Evolutionary conservation across 2,329 filamentous ascomycete genomes (phyloP), one percentile per base, ranked within the genome.

Genomic region (Pyrenophora graminea): DNA sequence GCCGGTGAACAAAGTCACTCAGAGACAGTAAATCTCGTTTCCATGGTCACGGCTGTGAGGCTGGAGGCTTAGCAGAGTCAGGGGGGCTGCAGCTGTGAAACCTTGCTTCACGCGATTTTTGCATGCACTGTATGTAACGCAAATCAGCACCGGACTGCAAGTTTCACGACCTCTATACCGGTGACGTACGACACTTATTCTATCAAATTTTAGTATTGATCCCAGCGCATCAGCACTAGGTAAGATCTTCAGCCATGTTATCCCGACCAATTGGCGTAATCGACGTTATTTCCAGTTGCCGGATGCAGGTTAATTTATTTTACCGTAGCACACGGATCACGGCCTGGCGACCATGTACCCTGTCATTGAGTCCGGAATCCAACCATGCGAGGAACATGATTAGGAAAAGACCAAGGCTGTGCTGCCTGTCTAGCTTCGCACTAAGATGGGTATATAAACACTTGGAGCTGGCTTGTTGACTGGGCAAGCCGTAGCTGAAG

Each of bases 221-320:
- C 21, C 34, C 48, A 39, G 45, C 56, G 45, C 51, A 56, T 30
- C n/a, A 50, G 42, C 46, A 45, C 25, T 39, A 39, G 42, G 45
- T 39, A 39, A 45, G 45, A 58, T 56, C 55, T 43, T 31, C 56
- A 50, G 37, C 21, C 30, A 19, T 23, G 41, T 48, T 50, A 7
- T 51, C 53, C 49, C 45, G 13, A 25, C 59, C 59, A 62, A 61
- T 62, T n/a, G 42, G 21, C 27, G 13, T 23, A 6, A 12, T 1
- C 9, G 13, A 17, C 23, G 6, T 27, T n/a, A 15, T 40, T 13
- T 27, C 31, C 48, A 55, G 56, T 59, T 59, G 55, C 60, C 53
- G 48, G 23, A 44, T 58, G 2, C 5, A 45, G 56, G 31, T 33
- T 63, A 59, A 55, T 19, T 34, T 39, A 21, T 30, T 51, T 42